Evolutionary conservation across 176 grass and related monocot genomes (phyloP).

Genomic region (Bromus sterilis): DNA sequence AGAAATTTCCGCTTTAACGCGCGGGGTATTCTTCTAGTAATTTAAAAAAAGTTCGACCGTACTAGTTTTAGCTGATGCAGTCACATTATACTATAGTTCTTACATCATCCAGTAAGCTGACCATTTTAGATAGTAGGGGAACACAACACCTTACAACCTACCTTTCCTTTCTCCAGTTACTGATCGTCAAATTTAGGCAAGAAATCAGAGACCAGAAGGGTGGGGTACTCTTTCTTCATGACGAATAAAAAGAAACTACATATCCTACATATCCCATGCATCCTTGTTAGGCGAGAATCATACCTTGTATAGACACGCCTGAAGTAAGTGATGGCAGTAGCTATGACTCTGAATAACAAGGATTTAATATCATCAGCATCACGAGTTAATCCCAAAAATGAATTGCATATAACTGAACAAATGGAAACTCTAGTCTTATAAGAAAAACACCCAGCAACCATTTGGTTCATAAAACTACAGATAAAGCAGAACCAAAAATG

Average conservation of each 20-base stretch:
- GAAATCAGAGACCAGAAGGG: not conserved
- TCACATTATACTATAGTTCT: not conserved
- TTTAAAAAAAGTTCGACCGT: not conserved
- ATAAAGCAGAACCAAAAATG: not conserved
- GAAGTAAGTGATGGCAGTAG: constrained; percentile 93
- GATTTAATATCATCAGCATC: constrained; percentile 5
- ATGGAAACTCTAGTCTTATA: not conserved
- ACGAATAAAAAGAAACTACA: not conserved
- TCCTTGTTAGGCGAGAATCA: constrained; percentile 13
- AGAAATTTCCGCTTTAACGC: no score
- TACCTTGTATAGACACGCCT: constrained; percentile 98
- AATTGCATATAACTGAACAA: not conserved
- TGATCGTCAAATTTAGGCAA: not conserved
- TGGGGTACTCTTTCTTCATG: not conserved
- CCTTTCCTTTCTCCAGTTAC: constrained; percentile 4
- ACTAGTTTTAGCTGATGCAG: not conserved
- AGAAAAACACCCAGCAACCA: not conserved
- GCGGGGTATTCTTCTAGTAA: no score
- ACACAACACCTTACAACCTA: not conserved
- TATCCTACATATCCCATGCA: not conserved
- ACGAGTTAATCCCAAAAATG: not conserved
- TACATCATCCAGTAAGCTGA: not conserved
- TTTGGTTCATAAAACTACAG: not conserved
- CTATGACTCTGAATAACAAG: constrained; percentile 78
- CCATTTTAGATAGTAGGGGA: not conserved